These are phyloP conservation scores for Phytophthora ohioensis DNA, from an alignment of 352 stramenopile genomes.

Conservation along the genomic window DNA sequence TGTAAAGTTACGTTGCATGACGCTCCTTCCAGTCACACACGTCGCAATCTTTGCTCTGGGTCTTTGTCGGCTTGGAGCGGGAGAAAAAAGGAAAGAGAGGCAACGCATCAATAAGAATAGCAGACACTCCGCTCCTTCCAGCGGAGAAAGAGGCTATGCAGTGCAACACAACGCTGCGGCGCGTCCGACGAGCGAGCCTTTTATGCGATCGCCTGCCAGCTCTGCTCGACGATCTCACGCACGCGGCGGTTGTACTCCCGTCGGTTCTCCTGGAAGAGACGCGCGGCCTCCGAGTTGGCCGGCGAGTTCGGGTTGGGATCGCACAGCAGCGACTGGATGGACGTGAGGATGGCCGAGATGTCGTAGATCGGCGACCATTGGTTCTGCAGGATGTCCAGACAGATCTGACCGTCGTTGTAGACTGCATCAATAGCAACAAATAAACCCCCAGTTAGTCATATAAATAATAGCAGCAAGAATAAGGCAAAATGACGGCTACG, in stretches of 20 bases:
- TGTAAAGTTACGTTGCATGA: conserved; percentile 10
- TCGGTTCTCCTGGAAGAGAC: conserved; percentile 98
- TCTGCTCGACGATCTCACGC: conserved; percentile 99
- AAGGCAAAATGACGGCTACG: conserved; percentile 6
- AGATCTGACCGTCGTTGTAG: conserved; percentile 94
- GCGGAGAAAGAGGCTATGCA: background rate
- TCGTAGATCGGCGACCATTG: conserved; percentile 99
- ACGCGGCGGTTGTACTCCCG: conserved; percentile 99
- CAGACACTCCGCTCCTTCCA: conserved; percentile 15
- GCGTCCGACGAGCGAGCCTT: conserved; percentile 24
- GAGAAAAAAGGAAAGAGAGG: conserved; percentile 22
- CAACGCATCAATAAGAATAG: conserved; percentile 22
- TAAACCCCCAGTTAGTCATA: background rate
- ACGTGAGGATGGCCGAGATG: conserved; percentile 99
- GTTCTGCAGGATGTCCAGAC: conserved; percentile 99
- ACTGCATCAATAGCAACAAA: conserved; percentile 52
- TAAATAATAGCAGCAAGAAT: background rate
- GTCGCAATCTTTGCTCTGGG: conserved; percentile 15
- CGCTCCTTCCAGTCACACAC: conserved; percentile 1
- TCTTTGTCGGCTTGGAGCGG: conserved; percentile 16
- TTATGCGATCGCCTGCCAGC: conserved; percentile 92
- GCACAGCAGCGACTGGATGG: conserved; percentile 99
- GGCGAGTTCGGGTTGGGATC: conserved; percentile 99
- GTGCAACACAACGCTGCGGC: conserved; percentile 1
- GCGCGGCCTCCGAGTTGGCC: conserved; percentile 98